phyloP scores from a whole-genome alignment of 345 rosid species.

The Pelargonium nanum region DNA sequence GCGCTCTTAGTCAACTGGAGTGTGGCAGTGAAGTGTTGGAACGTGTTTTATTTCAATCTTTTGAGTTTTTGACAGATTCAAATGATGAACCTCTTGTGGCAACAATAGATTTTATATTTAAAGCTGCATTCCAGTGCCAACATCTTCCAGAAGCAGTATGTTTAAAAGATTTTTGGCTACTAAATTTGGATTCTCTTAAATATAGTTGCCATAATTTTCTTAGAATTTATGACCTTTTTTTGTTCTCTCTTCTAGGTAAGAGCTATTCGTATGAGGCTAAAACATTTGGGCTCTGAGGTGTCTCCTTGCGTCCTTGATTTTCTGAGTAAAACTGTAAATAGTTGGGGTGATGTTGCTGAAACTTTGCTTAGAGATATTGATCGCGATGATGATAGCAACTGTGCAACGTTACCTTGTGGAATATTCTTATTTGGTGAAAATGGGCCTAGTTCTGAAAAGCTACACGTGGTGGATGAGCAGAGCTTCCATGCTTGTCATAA shows the following conservation, averaged over 20 bases:
- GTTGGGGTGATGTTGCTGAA: constrained; percentile 84
- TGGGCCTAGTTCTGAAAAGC: constrained; percentile 42
- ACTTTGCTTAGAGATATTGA: constrained; percentile 74
- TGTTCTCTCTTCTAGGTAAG: constrained; percentile 49
- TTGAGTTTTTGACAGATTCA: constrained; percentile 56
- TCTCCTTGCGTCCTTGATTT: constrained; percentile 73
- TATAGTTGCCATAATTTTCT: constrained; percentile 6
- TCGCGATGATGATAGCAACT: constrained; percentile 51
- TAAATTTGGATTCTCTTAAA: constrained; percentile 4
- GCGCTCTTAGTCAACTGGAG: constrained; percentile 79
- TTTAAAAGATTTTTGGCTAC: constrained; percentile 6
- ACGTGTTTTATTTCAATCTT: constrained; percentile 53
- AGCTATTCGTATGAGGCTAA: constrained; percentile 73
- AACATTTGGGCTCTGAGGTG: constrained; percentile 67
- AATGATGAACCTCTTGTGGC: constrained; percentile 76
- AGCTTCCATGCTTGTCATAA: constrained; percentile 31
- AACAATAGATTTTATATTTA: constrained; percentile 71
- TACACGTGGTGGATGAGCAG: constrained; percentile 43
- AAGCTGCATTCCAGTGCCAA: constrained; percentile 84
- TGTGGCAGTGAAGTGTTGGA: constrained; percentile 86
- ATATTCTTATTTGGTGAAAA: constrained; percentile 61
- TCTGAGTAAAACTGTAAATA: constrained; percentile 76
- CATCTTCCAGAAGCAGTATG: constrained; percentile 89
- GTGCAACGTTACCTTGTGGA: constrained; percentile 34
- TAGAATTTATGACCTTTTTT: constrained; percentile 1